Conservation (phyloP, 192 early-diverging fungal species). For the Coemansia sp. region DNA sequence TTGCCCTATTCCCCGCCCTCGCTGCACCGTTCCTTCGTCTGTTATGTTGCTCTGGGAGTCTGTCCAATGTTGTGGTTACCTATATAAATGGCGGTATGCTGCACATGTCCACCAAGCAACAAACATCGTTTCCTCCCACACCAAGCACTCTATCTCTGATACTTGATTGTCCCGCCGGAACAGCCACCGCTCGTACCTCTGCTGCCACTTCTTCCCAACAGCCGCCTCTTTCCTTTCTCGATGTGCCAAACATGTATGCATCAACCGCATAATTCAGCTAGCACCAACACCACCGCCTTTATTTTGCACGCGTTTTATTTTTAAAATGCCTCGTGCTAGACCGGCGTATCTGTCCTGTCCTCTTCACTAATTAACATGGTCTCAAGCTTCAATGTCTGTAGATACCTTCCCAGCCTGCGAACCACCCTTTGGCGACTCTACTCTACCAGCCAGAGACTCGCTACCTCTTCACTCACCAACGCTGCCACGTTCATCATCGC, state of each 20-base stretch:
- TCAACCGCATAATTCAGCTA: background rate
- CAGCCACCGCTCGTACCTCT: background rate
- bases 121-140: background rate
- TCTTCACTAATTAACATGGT: background rate
- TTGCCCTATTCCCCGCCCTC: background rate
- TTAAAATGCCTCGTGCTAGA: background rate
- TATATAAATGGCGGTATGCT: background rate
- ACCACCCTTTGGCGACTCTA: background rate
- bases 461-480: background rate
- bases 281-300: background rate
- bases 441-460: background rate
- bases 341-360: background rate
- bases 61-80: background rate
- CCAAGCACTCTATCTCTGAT: background rate
- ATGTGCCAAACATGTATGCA: background rate
- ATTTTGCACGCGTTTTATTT: background rate
- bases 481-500: background rate
- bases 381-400: background rate
- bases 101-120: background rate
- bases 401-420: background rate
- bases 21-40: background rate
- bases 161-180: background rate
- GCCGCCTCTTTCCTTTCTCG: background rate
- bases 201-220: background rate
- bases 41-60: background rate